These are phyloP conservation scores for Plectosphaerella sp. DNA, from an alignment of 2,329 filamentous ascomycete genomes.

Conservation along the genomic window DNA sequence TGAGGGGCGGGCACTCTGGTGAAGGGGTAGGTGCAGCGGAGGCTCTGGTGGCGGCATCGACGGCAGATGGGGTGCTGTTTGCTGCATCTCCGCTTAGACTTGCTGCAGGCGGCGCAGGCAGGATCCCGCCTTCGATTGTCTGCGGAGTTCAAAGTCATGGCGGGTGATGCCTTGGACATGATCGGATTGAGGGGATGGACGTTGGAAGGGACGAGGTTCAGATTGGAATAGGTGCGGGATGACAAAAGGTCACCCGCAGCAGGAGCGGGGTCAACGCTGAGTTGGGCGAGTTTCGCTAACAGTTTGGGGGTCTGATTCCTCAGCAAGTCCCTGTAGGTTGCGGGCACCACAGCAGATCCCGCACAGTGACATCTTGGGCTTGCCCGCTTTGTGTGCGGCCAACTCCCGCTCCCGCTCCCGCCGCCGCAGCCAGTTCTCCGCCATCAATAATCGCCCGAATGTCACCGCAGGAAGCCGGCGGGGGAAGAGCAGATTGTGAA, in stretches of 20 bases:
- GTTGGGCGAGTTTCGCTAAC: no score
- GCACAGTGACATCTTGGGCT: neutral
- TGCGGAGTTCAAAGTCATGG: neutral
- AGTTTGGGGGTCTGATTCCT: neutral
- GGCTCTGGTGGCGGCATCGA: conserved; percentile 11
- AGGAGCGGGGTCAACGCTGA: neutral
- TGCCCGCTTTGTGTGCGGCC: neutral
- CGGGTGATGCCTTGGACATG: neutral
- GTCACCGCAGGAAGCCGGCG: neutral
- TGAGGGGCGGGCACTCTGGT: neutral
- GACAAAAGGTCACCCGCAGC: neutral
- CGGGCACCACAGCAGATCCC: neutral
- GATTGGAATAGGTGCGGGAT: neutral
- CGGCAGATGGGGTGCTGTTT: conserved; percentile 13
- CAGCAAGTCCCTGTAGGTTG: neutral
- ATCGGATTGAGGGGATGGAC: neutral
- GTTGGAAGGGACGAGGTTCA: neutral
- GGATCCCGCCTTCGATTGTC: neutral
- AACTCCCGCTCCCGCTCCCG: neutral
- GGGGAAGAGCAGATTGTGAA: neutral
- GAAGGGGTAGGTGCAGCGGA: conserved; percentile 5
- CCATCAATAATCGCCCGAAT: neutral
- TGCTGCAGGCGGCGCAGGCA: conserved; percentile 8
- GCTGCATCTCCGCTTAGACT: conserved; percentile 14
- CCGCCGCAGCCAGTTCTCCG: neutral